phyloP scores from a whole-genome alignment of 2,329 filamentous ascomycete genomes.

The Claviceps maximensis region DNA sequence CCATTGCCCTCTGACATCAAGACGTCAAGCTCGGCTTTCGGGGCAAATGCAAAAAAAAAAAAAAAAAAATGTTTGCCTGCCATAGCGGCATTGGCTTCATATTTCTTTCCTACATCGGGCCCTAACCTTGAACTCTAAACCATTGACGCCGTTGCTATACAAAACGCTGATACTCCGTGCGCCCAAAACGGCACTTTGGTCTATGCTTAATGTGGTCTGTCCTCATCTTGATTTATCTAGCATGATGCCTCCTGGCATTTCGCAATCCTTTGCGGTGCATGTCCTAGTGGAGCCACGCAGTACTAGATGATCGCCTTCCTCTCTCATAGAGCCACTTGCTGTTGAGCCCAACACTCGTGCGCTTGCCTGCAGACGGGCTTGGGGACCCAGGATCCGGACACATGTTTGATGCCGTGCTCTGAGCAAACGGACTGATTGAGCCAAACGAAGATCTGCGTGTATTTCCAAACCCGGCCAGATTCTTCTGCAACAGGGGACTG shows the following conservation, averaged over 20 bases:
- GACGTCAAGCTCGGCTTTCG: too few relatives aligned
- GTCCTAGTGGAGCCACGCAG: slow-evolving; percentile 23
- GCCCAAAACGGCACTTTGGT: background rate
- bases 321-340: slow-evolving; percentile 94
- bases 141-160: slow-evolving; percentile 1
- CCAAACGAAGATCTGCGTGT: slow-evolving; percentile 51
- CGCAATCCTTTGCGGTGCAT: background rate
- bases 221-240: background rate
- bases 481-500: slow-evolving; percentile 55
- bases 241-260: background rate
- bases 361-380: slow-evolving; percentile 52
- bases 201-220: background rate
- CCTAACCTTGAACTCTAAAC: background rate
- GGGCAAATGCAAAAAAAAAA: too few relatives aligned
- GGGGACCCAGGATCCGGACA: slow-evolving; percentile 54
- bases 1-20: too few relatives aligned
- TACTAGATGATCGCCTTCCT: slow-evolving; percentile 44
- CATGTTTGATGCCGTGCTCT: slow-evolving; percentile 31
- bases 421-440: slow-evolving; percentile 38
- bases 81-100: background rate
- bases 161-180: background rate
- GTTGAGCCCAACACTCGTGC: slow-evolving; percentile 65
- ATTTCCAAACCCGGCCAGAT: slow-evolving; percentile 34
- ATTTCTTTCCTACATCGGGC: too few relatives aligned
- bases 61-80: too few relatives aligned